Evolutionary conservation across 148 eudicot species (phyloP), one percentile per base, ranked within the genome.

Genomic region (Fagopyrum esculentum): DNA sequence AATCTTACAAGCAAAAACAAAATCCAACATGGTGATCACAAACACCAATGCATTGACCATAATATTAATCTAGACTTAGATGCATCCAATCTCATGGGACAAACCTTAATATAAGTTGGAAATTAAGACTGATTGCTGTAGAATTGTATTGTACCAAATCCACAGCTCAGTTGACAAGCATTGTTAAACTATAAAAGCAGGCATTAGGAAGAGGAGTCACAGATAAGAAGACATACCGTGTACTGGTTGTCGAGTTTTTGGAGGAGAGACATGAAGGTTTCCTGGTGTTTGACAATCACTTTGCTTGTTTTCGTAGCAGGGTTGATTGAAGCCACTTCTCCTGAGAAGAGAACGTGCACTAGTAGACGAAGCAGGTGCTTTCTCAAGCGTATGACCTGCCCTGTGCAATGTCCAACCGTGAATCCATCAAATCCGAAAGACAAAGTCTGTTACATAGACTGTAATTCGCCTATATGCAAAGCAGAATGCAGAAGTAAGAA

Each of bases 401-500:
- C 97, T 6, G 55, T 3, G 0, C 81, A 92, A 69, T 92, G 97
- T 78, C 97, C 95, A 1, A 51, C 82, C 0, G 43, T 68, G 6
- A 44, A 46, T 17, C 87, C 95, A 4, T 79, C 44, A 2, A 78
- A 81, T 68, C 86, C 88, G 1, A 81, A 82, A 57, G 87, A 87
- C 69, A 91, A 88, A 81, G 93, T 80, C 74, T 92, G 97, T 73
- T 76, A 74, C 55, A 71, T 88, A 52, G 71, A 87, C 78, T 92
- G 95, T 66, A 3, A 80, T 57, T 84, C 88, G 12, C 93, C 91
- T 0, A 76, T 76, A 8, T 90, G 95, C 87, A 76, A 79, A 79
- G 78, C 93, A 6, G 84, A 74, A 71, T 91, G 93, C 84, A 83
- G 81, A 84, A 75, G 91, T 89, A 73, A 77, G 85, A 40, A 13